Evolutionary conservation across 805 yeast genomes (phyloP).

Genomic region (Candida lessepsii): DNA sequence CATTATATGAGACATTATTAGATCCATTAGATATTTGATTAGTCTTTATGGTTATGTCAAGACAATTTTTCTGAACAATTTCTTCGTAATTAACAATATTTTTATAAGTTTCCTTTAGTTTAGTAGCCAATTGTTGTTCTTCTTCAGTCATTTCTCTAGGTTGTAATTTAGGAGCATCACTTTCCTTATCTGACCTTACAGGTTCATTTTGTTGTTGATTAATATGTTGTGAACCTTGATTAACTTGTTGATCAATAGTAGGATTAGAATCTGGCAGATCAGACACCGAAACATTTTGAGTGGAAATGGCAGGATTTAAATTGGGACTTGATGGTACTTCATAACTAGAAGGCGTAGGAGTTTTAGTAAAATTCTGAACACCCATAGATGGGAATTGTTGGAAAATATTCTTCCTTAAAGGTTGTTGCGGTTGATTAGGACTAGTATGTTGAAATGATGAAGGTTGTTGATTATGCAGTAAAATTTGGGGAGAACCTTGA

Average conservation of each 20-base stretch:
- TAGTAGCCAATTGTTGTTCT: constrained; percentile 65
- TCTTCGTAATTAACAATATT: constrained; percentile 66
- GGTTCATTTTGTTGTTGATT: neutral
- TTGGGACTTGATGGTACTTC: constrained; percentile 43
- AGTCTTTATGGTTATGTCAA: constrained; percentile 54
- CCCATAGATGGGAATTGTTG: constrained; percentile 14
- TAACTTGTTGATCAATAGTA: constrained; percentile 23
- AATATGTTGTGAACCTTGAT: no score
- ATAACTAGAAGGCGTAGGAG: constrained; percentile 42
- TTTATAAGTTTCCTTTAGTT: constrained; percentile 72
- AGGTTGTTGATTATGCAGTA: neutral
- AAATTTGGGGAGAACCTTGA: neutral
- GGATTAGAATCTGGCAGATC: constrained; percentile 43
- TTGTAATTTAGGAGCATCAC: constrained; percentile 8
- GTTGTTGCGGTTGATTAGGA: constrained; percentile 7
- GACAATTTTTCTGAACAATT: constrained; percentile 67
- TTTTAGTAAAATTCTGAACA: constrained; percentile 22
- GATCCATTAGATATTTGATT: constrained; percentile 25
- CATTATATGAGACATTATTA: constrained; percentile 8
- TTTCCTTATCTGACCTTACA: constrained; percentile 2
- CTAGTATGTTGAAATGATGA: neutral
- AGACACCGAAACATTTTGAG: constrained; percentile 37
- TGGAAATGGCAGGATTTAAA: constrained; percentile 22
- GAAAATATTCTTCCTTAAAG: constrained; percentile 18
- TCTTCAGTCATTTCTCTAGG: constrained; percentile 48